Evolutionary conservation across 2,329 filamentous ascomycete genomes (phyloP).

Genomic region (Exophiala aquamarina): DNA sequence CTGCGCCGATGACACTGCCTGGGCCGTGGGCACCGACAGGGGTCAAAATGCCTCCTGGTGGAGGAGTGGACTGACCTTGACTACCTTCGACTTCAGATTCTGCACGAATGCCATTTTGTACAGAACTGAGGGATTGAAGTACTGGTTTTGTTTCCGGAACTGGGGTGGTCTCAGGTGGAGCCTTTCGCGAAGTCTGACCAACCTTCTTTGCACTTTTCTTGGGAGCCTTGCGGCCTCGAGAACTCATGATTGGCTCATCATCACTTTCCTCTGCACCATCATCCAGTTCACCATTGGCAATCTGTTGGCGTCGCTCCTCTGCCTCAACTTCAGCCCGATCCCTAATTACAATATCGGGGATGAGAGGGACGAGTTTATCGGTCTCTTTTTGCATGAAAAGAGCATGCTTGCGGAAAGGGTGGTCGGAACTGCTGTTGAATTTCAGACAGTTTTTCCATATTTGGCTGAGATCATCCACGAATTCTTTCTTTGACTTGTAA

Average conservation of each 20-base stretch:
- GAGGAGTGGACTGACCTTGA: constrained; percentile 79
- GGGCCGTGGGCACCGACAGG: constrained; percentile 71
- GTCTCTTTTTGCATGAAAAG: constrained; percentile 97
- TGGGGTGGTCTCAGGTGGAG: constrained; percentile 74
- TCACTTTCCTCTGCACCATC: constrained; percentile 89
- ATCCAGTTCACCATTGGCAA: constrained; percentile 70
- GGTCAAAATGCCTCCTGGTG: constrained; percentile 69
- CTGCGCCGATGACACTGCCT: constrained; percentile 51
- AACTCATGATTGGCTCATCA: constrained; percentile 98
- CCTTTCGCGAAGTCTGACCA: constrained; percentile 65
- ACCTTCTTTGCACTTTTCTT: constrained; percentile 75
- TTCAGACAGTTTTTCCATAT: constrained; percentile 97
- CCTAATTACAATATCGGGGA: constrained; percentile 86
- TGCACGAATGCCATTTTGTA: constrained; percentile 51
- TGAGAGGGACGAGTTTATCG: constrained; percentile 91
- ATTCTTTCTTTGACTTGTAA: constrained; percentile 90
- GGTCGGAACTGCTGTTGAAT: constrained; percentile 88
- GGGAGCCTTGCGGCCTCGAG: constrained; percentile 83
- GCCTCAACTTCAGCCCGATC: constrained; percentile 93
- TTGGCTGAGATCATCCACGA: constrained; percentile 86
- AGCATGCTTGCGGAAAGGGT: constrained; percentile 87
- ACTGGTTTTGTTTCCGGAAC: constrained; percentile 71
- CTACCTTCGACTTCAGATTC: constrained; percentile 76
- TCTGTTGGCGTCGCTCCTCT: constrained; percentile 77
- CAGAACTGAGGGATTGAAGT: constrained; percentile 53